phyloP scores from a whole-genome alignment of 2,329 filamentous ascomycete genomes.

The Pseudogymnoascus sp. region DNA sequence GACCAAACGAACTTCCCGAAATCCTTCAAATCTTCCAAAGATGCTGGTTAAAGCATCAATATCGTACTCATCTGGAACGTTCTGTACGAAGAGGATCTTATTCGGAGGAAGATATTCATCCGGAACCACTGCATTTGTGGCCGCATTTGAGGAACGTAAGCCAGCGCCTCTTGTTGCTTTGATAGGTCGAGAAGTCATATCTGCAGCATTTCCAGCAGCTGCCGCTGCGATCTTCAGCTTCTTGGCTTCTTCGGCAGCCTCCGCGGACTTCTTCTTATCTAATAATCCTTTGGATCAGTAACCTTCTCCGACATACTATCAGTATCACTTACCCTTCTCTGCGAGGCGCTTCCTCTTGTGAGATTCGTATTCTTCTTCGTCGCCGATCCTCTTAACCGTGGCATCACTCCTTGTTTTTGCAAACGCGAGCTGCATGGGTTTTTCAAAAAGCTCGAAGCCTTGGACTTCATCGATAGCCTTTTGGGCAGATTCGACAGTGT shows the following conservation, averaged over 20 bases:
- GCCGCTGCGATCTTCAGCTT: constrained; percentile 59
- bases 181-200: constrained; percentile 49
- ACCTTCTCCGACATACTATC: neutral
- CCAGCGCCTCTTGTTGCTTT: constrained; percentile 67
- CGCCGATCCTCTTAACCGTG: constrained; percentile 68
- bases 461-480: constrained; percentile 83
- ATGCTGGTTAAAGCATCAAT: constrained; percentile 72
- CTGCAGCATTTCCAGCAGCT: constrained; percentile 35
- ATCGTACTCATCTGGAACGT: constrained; percentile 80
- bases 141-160: constrained; percentile 67
- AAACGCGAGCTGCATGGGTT: constrained; percentile 78
- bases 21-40: constrained; percentile 86
- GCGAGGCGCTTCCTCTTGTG: constrained; percentile 80
- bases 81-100: constrained; percentile 92
- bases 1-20: constrained; percentile 85
- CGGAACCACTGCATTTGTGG: constrained; percentile 69
- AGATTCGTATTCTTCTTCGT: constrained; percentile 72
- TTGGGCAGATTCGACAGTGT: constrained; percentile 68
- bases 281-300: constrained; percentile 9
- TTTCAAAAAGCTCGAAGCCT: constrained; percentile 87
- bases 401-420: constrained; percentile 83
- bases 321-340: constrained; percentile 66
- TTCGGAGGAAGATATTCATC: constrained; percentile 97
- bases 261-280: constrained; percentile 74
- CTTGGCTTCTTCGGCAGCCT: constrained; percentile 72